Base-by-base conservation (phyloP, 2,329 filamentous ascomycete genomes). In the Periconia sp. region DNA sequence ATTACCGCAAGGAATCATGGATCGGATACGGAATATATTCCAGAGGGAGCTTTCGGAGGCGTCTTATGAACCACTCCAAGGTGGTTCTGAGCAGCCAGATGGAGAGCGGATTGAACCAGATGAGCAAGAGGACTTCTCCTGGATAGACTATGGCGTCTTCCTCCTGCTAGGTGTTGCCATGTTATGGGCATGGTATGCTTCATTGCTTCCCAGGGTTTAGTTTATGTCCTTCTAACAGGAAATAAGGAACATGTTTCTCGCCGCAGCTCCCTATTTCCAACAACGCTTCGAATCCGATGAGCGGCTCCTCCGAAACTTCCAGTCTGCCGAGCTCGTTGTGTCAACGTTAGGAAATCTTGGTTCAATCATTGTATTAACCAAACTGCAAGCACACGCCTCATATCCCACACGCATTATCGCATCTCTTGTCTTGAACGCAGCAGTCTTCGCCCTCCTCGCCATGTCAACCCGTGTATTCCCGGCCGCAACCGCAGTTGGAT, bases 221-320 rank as follows among this genome's bases (percentile, higher is more conserved):
- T 10, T 19, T n/a, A 18, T 15, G 18, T 52, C 11, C 3, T 37
- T 37, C 58, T 63, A 45, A 66, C 41, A 15, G 13, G 37, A n/a
- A 42, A 50, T 15, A 61, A 93, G 91, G 91, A 97, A 97, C 79
- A 97, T 97, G 93, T 97, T 97, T 74, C 85, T 97, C 63, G 93
- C 94, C 44, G 92, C 93, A 9, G 91, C 91, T 1, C 91, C 93
- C 5, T 97, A 97, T 79, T 97, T 97, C 76, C 86, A 92, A 67
- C 81, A 80, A 47, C 91, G 93, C 62, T 96, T 97, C 74, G 77
- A 82, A 44, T 80, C 82, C 55, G 85, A 87, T 69, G 77, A 84
- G 50, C 89, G 85, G 81, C 87, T 95, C 52, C 81, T 87, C 35
- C 81, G 85, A 58, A 90, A 92, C 78, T 97, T 96, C 77, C 93